These are phyloP conservation scores for Castanea crenata DNA, from an alignment of 306 rosid genomes.

Conservation along the genomic window DNA sequence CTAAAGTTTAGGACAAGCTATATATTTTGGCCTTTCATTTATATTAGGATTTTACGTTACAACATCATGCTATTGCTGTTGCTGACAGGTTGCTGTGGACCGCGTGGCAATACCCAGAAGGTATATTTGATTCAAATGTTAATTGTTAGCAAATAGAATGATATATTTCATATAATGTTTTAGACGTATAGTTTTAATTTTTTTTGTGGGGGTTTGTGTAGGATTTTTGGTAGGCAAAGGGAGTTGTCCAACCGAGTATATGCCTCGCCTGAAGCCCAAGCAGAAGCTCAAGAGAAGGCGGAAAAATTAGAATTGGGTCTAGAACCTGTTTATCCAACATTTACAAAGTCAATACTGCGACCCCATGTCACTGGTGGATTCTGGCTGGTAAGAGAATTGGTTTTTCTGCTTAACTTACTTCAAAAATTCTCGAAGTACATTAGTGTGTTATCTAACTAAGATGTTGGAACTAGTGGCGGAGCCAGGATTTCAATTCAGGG, in stretches of 20 bases:
- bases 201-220: neutral
- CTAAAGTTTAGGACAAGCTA: too few relatives aligned
- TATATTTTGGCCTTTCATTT: neutral
- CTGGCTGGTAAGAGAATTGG: constrained; percentile 66
- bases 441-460: too few relatives aligned
- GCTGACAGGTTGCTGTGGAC: constrained; percentile 41
- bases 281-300: constrained; percentile 56
- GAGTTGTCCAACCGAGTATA: constrained; percentile 59
- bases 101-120: constrained; percentile 54
- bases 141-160: neutral
- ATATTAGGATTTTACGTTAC: too few relatives aligned
- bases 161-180: too few relatives aligned
- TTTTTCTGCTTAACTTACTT: neutral
- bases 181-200: too few relatives aligned
- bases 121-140: constrained; percentile 17
- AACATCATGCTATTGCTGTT: neutral
- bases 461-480: too few relatives aligned
- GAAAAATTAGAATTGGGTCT: constrained; percentile 40
- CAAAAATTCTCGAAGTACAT: too few relatives aligned
- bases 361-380: constrained; percentile 86
- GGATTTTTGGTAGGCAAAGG: constrained; percentile 38
- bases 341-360: constrained; percentile 73
- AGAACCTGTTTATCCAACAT: constrained; percentile 42
- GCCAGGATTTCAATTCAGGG: too few relatives aligned
- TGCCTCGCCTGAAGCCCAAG: constrained; percentile 61